phyloP scores from a whole-genome alignment of 257 asterid species.

The Solanum raphanifolium region DNA sequence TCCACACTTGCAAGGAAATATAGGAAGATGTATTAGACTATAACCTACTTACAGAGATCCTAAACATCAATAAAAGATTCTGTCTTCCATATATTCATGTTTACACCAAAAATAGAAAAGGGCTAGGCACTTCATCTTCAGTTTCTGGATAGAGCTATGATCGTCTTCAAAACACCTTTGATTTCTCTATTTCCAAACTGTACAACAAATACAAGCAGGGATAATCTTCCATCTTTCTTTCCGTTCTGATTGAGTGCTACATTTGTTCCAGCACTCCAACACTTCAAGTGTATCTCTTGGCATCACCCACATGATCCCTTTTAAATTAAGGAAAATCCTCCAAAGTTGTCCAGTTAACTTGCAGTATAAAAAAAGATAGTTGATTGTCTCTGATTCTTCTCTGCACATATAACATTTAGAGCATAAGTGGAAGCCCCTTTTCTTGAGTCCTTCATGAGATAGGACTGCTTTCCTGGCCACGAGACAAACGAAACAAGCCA shows the following conservation, averaged over 20 bases:
- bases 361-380: neutral
- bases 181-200: neutral
- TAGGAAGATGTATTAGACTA: neutral
- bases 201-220: neutral
- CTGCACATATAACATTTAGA: neutral
- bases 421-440: neutral
- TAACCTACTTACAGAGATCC: neutral
- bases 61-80: neutral
- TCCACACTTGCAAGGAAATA: neutral
- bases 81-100: neutral
- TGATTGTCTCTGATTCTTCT: neutral
- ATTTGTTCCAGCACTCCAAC: neutral
- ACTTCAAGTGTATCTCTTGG: neutral
- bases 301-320: neutral
- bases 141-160: neutral
- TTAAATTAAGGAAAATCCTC: neutral
- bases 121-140: neutral
- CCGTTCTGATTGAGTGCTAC: neutral
- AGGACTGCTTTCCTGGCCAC: neutral
- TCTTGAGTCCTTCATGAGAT: neutral
- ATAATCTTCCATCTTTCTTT: neutral
- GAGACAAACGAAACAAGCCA: neutral
- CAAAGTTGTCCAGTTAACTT: neutral
- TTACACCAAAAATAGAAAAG: neutral
- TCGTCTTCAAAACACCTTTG: neutral